phyloP scores from a whole-genome alignment of 257 asterid genomes.

The Gardenia jasminoides region DNA sequence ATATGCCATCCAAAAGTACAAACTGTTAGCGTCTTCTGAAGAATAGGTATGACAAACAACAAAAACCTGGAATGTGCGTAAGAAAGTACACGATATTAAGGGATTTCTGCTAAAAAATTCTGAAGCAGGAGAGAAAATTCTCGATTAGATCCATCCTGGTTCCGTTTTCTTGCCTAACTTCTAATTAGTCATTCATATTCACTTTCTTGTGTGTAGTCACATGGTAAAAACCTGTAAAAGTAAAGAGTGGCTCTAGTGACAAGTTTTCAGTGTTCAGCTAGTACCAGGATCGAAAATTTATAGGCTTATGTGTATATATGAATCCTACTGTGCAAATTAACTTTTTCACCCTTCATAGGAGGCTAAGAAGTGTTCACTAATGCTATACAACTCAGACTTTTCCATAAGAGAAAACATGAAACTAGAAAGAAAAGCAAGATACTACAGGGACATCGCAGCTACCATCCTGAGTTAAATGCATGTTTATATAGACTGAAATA shows the following conservation, averaged over 20 bases:
- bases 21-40: not conserved
- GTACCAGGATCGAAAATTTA: too few species aligned
- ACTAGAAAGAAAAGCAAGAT: too few species aligned
- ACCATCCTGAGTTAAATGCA: too few species aligned
- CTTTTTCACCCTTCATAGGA: not conserved
- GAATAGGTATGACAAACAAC: not conserved
- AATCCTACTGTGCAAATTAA: too few species aligned
- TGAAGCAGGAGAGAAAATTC: not conserved
- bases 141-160: not conserved
- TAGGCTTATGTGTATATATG: too few species aligned
- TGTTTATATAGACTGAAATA: too few species aligned
- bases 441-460: too few species aligned
- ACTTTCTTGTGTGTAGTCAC: not conserved
- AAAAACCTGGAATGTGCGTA: not conserved
- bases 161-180: not conserved
- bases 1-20: not conserved
- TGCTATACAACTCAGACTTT: not conserved
- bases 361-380: not conserved
- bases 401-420: not conserved
- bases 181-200: too few species aligned
- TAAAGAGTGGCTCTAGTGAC: too few species aligned
- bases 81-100: not conserved
- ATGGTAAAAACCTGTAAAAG: too few species aligned
- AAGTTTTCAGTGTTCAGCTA: too few species aligned
- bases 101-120: not conserved